Base-by-base conservation (phyloP, 129 eudicot species). In the Chrysanthemum lavandulifolium region DNA sequence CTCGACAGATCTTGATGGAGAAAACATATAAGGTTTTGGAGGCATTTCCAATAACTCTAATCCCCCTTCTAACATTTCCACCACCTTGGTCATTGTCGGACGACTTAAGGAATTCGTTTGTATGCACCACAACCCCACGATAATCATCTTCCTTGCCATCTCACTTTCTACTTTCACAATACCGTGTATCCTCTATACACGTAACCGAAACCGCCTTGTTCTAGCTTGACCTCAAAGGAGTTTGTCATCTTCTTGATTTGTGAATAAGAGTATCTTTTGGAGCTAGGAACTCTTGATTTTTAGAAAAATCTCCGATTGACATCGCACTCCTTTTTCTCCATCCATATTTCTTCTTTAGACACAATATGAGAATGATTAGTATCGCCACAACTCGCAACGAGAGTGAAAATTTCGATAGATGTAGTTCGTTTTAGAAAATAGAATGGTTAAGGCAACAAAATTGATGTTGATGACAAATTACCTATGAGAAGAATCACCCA, bases 51-150 rank as follows among this genome's bases (percentile, higher is more conserved):
- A 9, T 0, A 53, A 59, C 25, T 67, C 55, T 13, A 84, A 9
- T 15, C 14, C 51, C 12, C 80, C 88, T 67, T 78, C 85, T 29
- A 81, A 31, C 88, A 84, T 84, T 40, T 84, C 85, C 13, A 81
- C 25, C 21, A 74, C 85, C 80, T 4, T 81, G 1, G 51, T 71
- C 56, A 84, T 81, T 4, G 85, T 33, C 1, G 88, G 88, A 2
- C 88, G 50, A 10, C 6, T 68, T 3, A 33, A 43, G 0, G 88
- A 81, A 50, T 77, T 59, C 10, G 64, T 77, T 55, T 84, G 82
- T 14, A 53, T 53, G 58, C 58, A 53, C 16, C 63, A 58, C 3
- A 58, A 58, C 13, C 31, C 13, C 4, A 81, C 85, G 11, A 84
- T 62, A 2, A 84, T 73, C 83, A 80, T 73, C 68, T 84, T 84